Conservation (phyloP, 768 basidiomycete species). For the Trametes punicea region DNA sequence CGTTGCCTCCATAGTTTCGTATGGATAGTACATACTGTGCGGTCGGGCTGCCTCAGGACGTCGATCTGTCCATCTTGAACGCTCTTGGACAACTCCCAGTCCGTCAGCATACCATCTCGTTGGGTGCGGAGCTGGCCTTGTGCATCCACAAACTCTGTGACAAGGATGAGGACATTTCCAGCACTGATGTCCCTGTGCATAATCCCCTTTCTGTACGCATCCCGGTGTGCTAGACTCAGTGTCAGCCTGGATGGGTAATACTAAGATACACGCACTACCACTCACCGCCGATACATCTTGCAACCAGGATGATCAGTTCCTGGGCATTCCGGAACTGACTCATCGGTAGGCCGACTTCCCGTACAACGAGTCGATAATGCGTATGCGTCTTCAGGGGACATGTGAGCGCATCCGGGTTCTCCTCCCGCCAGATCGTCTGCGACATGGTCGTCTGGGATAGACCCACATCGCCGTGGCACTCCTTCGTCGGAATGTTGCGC, state of each 20-base stretch:
- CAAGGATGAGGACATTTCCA: slow-evolving; percentile 1
- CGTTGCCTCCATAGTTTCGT: no score
- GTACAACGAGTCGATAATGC: slow-evolving; percentile 1
- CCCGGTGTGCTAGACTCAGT: neutral
- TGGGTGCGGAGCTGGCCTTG: neutral
- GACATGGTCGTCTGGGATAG: neutral
- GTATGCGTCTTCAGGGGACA: neutral
- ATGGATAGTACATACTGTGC: neutral
- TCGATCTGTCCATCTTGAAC: neutral
- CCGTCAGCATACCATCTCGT: neutral
- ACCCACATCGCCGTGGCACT: slow-evolving; percentile 7
- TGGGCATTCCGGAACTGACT: neutral
- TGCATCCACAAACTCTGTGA: neutral
- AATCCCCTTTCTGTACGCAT: neutral
- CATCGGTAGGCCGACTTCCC: neutral
- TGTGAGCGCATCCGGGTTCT: neutral
- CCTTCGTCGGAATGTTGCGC: neutral
- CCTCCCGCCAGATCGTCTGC: neutral
- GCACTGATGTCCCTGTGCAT: slow-evolving; percentile 12
- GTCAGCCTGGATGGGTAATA: neutral
- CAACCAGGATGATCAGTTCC: neutral
- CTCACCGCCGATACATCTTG: neutral
- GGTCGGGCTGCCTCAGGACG: neutral
- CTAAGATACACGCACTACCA: neutral
- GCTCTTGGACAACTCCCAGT: slow-evolving; percentile 7